Evolutionary conservation across 73 alveolate species (phyloP).

Genomic region (Breviolum minutum): DNA sequence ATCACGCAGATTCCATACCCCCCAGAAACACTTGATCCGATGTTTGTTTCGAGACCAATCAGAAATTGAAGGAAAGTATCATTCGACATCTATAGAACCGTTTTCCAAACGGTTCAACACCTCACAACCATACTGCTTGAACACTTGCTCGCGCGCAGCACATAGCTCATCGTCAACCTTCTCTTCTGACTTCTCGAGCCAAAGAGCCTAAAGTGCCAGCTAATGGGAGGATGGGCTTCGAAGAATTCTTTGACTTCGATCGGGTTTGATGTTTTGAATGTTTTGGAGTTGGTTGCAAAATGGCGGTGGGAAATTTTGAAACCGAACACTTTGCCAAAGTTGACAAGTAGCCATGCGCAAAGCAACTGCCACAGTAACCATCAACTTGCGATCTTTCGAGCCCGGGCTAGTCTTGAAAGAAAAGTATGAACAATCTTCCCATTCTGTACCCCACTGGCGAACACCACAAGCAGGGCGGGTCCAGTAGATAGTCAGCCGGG

Average conservation of each 20-base stretch:
- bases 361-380: not conserved
- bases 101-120: not conserved
- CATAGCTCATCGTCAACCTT: not conserved
- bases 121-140: not conserved
- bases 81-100: too few relatives aligned
- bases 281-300: too few relatives aligned
- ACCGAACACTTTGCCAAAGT: too few relatives aligned
- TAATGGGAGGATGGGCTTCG: too few relatives aligned
- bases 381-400: not conserved
- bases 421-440: not conserved
- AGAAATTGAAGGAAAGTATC: too few relatives aligned
- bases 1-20: not conserved
- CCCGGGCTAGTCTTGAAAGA: not conserved
- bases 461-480: not conserved
- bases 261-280: too few relatives aligned
- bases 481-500: not conserved
- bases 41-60: not conserved
- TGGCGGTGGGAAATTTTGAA: too few relatives aligned
- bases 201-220: not conserved
- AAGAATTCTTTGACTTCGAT: too few relatives aligned
- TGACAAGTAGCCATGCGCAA: not conserved
- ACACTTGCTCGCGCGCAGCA: not conserved
- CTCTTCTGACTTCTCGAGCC: too few relatives aligned
- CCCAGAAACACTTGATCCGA: not conserved
- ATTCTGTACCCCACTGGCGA: not conserved